A percentile compares a stretch with the other conserved stretches of the same genome.
These are phyloP conservation scores for Perkinsela sp. DNA, from an alignment of 208 protist species.

Conservation along the genomic window DNA sequence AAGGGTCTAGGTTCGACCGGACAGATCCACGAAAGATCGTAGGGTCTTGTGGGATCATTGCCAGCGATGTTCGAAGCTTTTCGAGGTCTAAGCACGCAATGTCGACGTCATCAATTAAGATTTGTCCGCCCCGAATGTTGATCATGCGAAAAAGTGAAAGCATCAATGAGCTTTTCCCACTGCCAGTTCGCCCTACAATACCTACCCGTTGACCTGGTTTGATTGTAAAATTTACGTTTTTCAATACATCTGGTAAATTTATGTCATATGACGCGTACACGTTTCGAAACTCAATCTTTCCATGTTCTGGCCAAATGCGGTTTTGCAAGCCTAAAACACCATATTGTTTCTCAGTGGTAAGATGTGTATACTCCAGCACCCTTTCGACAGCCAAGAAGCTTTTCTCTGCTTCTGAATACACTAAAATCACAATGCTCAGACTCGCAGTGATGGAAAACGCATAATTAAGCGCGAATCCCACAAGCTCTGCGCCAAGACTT, in stretches of 20 bases:
- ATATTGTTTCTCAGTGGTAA: not conserved
- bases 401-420: not conserved
- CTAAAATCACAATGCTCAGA: not conserved
- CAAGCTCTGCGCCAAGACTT: not conserved
- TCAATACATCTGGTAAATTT: conserved; percentile 6
- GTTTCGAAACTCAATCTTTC: conserved; percentile 6
- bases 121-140: conserved; percentile 27
- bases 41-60: conserved; percentile 93
- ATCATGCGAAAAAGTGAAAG: conserved; percentile 58
- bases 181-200: conserved; percentile 53
- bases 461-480: not conserved
- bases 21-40: conserved; percentile 75
- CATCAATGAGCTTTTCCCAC: conserved; percentile 27
- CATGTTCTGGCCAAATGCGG: not conserved
- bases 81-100: conserved; percentile 41
- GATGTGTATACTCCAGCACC: not conserved
- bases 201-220: conserved; percentile 26
- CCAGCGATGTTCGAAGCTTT: conserved; percentile 56
- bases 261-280: conserved; percentile 5
- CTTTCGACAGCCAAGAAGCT: not conserved
- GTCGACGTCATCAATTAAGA: conserved; percentile 69
- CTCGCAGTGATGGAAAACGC: not conserved
- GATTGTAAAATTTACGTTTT: conserved; percentile 11
- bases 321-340: not conserved
- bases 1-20: conserved; percentile 74